These are phyloP conservation scores for Zygotorulaspora florentina DNA, from an alignment of 805 yeast genomes.

Conservation along the genomic window DNA sequence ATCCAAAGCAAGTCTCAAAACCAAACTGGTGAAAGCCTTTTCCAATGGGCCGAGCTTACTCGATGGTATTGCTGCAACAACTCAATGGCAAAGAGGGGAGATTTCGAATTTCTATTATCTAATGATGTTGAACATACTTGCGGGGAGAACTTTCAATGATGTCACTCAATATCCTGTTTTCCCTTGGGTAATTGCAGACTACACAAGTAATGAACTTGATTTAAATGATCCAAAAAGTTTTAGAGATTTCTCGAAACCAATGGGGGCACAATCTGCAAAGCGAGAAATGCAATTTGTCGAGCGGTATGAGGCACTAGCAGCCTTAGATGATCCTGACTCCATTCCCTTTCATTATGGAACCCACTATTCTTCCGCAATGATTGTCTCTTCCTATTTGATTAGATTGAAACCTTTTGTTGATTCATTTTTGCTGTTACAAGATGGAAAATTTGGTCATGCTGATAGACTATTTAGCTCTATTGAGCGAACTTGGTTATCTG, in stretches of 20 bases:
- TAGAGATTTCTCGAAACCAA: conserved; percentile 78
- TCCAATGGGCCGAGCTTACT: conserved; percentile 12
- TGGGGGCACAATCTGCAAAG: conserved; percentile 76
- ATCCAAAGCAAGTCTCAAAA: conserved; percentile 35
- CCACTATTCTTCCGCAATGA: conserved; percentile 92
- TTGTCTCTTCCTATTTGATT: conserved; percentile 75
- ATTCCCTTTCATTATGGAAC: conserved; percentile 92
- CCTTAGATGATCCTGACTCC: conserved; percentile 52
- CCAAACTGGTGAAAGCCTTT: conserved; percentile 43
- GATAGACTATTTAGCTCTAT: conserved; percentile 75
- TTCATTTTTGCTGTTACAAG: conserved; percentile 73
- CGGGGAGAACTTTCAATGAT: conserved; percentile 87
- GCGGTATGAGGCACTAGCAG: conserved; percentile 64
- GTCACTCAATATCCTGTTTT: conserved; percentile 87
- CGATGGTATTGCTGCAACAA: conserved; percentile 47
- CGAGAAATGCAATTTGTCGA: conserved; percentile 64
- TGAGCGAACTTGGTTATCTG: conserved; percentile 75
- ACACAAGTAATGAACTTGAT: conserved; percentile 66
- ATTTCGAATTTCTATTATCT: conserved; percentile 80
- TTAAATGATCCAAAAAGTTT: conserved; percentile 55
- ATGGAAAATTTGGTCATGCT: conserved; percentile 85
- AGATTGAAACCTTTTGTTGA: conserved; percentile 77
- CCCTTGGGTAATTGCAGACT: conserved; percentile 88
- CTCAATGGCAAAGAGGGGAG: conserved; percentile 71
- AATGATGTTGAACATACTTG: conserved; percentile 74